These are phyloP conservation scores for Populus alba DNA, from an alignment of 345 rosid genomes.

Conservation along the genomic window DNA sequence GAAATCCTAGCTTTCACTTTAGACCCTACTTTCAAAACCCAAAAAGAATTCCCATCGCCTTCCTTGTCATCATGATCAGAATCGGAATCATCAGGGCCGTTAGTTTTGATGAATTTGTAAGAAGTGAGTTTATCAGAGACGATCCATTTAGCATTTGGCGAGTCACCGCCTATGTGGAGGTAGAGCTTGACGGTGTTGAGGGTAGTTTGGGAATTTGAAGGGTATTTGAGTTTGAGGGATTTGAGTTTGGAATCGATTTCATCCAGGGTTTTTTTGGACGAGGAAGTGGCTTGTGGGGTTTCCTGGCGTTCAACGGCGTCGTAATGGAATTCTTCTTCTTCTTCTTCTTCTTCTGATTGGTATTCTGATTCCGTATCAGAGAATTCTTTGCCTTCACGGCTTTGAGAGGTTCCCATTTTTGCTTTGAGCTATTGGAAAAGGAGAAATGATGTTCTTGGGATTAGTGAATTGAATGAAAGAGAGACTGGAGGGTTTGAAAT, in stretches of 20 bases:
- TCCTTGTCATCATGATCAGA: conserved; percentile 36
- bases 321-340: conserved; percentile 5
- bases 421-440: too few relatives aligned
- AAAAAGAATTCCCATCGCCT: conserved; percentile 33
- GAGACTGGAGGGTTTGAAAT: not conserved
- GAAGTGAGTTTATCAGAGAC: conserved; percentile 56
- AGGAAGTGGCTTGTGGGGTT: conserved; percentile 12
- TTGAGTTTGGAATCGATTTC: conserved; percentile 57
- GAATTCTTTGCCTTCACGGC: conserved; percentile 26
- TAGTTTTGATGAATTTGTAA: conserved; percentile 45
- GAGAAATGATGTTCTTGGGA: not conserved
- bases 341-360: conserved; percentile 16
- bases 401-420: conserved; percentile 26
- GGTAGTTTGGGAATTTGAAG: conserved; percentile 19
- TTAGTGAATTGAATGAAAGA: not conserved
- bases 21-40: conserved; percentile 69
- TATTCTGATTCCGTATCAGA: conserved; percentile 24
- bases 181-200: conserved; percentile 66
- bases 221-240: conserved; percentile 42
- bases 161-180: conserved; percentile 76
- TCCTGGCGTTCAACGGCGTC: conserved; percentile 22
- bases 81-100: conserved; percentile 31
- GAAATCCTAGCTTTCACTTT: conserved; percentile 74
- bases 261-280: conserved; percentile 6
- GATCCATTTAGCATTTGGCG: conserved; percentile 83